Evolutionary conservation across 2,329 filamentous ascomycete genomes (phyloP), one percentile per base, ranked within the genome.

Genomic region (Verticillium klebahnii): DNA sequence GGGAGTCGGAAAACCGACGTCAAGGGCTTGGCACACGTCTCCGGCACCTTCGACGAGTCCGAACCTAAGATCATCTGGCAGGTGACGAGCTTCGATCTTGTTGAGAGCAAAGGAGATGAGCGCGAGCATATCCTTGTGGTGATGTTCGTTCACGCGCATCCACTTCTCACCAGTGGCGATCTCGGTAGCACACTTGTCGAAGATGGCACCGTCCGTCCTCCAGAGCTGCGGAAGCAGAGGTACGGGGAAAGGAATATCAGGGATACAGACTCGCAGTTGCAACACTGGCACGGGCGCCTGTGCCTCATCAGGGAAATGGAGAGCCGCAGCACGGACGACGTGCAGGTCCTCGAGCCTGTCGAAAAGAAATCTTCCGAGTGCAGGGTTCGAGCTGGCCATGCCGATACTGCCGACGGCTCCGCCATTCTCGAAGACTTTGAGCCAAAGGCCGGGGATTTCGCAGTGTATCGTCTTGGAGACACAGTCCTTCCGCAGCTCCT

Each of bases 51-150:
- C 25, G 25, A 56, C 9, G 9, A 56, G 12, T 3, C 54, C 54
- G 8, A 8, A 7, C 14, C 8, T 15, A 14, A 56, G 14, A 12
- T 56, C 54, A n/a, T 19, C 9, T 1, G 54, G 54, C 5, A 56
- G n/a, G 29, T 32, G n/a, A 12, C 32, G 3, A 56, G 54, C 5
- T n/a, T 34, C n/a, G 25, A 56, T 14, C 19, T 15, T 25, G 14
- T 15, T 8, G 32, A 63, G 11, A 17, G 64, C 62, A n/a, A 57
- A 61, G 8, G 59, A 52, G 4, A 63, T 34, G 17, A 61, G 19
- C 17, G 45, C 50, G 7, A 66, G 31, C 12, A 60, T 59, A 29
- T 65, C 61, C 29, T 62, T 62, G 31, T 40, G 32, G 17, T 63
- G 40, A 5, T 63, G 56, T 6, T 54, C 23, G 2, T 58, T 25